phyloP scores from a whole-genome alignment of 2,329 filamentous ascomycete genomes.

The Tricladium varicosporioides region DNA sequence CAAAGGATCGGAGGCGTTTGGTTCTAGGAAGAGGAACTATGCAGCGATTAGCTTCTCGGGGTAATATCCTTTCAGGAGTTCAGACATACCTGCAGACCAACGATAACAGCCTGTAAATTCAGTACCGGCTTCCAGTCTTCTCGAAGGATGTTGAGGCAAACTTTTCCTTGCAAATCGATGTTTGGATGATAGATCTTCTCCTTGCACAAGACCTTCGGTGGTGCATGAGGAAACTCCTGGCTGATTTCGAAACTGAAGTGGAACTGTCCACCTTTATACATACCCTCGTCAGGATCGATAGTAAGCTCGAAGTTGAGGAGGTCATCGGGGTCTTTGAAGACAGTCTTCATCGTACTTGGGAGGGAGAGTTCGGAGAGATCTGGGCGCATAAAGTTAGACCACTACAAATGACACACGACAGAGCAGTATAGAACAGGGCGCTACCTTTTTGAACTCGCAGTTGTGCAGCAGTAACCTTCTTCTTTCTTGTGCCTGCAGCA shows the following conservation, averaged over 20 bases:
- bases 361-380: conserved; percentile 81
- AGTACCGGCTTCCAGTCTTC: conserved; percentile 99
- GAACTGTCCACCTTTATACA: conserved; percentile 86
- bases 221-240: conserved; percentile 94
- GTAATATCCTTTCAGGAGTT: neutral
- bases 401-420: neutral
- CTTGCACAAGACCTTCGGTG: conserved; percentile 93
- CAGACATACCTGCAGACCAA: conserved; percentile 78
- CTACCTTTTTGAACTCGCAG: conserved; percentile 93
- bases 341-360: conserved; percentile 75
- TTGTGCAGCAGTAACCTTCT: conserved; percentile 97
- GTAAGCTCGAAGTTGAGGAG: conserved; percentile 81
- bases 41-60: neutral
- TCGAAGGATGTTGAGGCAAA: conserved; percentile 93
- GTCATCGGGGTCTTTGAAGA: conserved; percentile 80
- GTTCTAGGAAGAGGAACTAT: conserved; percentile 95
- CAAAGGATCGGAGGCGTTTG: conserved; percentile 93
- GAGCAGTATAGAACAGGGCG: conserved; percentile 15
- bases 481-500: conserved; percentile 78
- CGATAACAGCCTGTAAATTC: conserved; percentile 94
- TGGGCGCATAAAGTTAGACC: conserved; percentile 35
- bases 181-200: conserved; percentile 99
- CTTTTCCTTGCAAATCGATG: conserved; percentile 96
- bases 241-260: conserved; percentile 90
- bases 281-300: conserved; percentile 81